These are phyloP conservation scores for Trichoderma koningiopsis DNA, from an alignment of 2,329 filamentous ascomycete genomes.

Conservation along the genomic window DNA sequence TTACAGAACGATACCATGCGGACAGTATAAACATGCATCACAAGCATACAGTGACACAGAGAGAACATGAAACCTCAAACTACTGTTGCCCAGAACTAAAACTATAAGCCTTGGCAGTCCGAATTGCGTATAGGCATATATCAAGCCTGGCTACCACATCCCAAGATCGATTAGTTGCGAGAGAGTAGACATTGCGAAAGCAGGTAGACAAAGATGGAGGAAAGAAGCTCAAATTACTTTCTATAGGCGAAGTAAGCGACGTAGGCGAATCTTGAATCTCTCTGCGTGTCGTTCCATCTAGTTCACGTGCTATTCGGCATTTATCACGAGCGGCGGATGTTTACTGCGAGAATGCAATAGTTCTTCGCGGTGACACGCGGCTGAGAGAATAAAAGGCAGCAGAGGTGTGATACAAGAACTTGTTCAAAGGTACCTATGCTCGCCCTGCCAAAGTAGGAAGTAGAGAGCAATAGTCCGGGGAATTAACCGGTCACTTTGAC, in stretches of 20 bases:
- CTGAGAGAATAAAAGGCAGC: neutral
- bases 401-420: neutral
- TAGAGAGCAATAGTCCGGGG: neutral
- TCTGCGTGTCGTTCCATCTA: neutral
- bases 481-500: neutral
- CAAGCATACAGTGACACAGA: neutral
- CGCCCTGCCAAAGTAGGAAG: neutral
- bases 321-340: neutral
- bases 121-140: neutral
- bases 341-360: neutral
- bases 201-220: neutral
- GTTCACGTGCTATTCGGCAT: neutral
- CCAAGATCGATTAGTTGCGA: neutral
- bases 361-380: neutral
- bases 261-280: neutral
- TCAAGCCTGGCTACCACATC: neutral
- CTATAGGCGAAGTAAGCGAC: neutral
- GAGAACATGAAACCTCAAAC: neutral
- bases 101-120: neutral
- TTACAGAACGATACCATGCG: neutral
- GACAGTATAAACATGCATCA: neutral
- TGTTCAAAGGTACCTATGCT: neutral
- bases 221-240: neutral
- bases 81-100: neutral
- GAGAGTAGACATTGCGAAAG: neutral